phyloP scores from a whole-genome alignment of 2,329 filamentous ascomycete species.

The Fusarium tjaetaba region DNA sequence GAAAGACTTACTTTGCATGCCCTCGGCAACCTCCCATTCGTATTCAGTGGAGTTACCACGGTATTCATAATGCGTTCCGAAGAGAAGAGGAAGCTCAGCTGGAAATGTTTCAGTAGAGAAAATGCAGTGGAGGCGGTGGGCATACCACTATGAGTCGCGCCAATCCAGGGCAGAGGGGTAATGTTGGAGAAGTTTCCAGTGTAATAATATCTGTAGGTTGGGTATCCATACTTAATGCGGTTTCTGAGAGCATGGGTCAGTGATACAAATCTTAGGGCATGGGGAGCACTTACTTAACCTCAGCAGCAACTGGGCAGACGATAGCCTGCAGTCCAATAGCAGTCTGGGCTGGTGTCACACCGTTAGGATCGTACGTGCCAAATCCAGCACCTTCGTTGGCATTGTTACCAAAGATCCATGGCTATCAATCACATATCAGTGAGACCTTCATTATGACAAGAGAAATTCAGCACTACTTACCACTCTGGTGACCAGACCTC shows the following conservation, averaged over 20 bases:
- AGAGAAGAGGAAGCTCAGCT: constrained; percentile 6
- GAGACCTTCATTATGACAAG: accelerated
- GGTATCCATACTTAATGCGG: constrained; percentile 4
- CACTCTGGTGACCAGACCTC: constrained; percentile 3
- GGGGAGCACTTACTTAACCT: background rate
- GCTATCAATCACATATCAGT: background rate
- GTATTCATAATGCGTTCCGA: constrained; percentile 18
- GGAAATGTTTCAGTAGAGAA: accelerated
- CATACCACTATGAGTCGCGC: constrained; percentile 8
- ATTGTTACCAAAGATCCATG: constrained; percentile 25
- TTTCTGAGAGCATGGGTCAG: accelerated
- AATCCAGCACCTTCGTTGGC: constrained; percentile 23
- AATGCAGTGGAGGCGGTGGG: accelerated
- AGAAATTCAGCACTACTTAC: background rate
- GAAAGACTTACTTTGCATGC: background rate
- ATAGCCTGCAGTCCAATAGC: constrained; percentile 3
- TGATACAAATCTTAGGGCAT: accelerated
- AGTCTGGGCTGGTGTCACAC: background rate
- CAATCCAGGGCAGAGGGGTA: constrained; percentile 2
- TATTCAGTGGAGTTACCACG: constrained; percentile 10
- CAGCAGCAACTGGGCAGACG: constrained; percentile 5
- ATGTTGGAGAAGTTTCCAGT: constrained; percentile 20
- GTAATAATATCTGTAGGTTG: constrained; percentile 14
- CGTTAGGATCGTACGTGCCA: background rate
- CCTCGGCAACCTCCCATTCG: constrained; percentile 7